Percentiles rank a stretch among this genome's conserved stretches.
Conservation (phyloP, 257 asterid genomes). For the Scutellaria galericulata region DNA sequence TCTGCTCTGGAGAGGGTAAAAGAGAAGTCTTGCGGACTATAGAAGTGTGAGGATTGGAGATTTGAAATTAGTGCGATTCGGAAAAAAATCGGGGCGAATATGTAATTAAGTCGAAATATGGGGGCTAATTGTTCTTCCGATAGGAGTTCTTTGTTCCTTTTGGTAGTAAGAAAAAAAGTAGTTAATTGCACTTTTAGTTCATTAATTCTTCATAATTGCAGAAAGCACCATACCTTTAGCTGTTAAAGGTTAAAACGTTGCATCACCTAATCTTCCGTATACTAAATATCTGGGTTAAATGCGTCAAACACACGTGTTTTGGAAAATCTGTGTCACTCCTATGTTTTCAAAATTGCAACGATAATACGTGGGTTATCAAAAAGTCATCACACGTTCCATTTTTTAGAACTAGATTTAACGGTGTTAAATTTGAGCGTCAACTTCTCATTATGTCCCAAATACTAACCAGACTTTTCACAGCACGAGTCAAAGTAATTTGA, state of each 20-base stretch:
- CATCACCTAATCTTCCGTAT: not conserved
- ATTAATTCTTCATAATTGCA: not conserved
- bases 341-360: too few species aligned
- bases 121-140: not conserved
- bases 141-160: too few species aligned
- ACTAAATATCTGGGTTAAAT: too few species aligned
- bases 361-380: too few species aligned
- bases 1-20: slow-evolving; percentile 35
- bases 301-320: too few species aligned
- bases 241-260: not conserved
- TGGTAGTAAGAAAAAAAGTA: not conserved
- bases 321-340: too few species aligned
- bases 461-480: too few species aligned
- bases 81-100: slow-evolving; percentile 20
- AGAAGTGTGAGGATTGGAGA: slow-evolving; percentile 30
- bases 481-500: too few species aligned
- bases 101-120: slow-evolving; percentile 22
- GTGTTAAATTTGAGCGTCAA: too few species aligned
- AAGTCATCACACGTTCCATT: too few species aligned
- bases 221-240: not conserved
- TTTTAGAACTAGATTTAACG: too few species aligned
- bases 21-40: slow-evolving; percentile 32
- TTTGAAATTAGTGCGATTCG: slow-evolving; percentile 22
- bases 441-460: too few species aligned
- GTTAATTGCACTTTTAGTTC: slow-evolving; percentile 4